phyloP scores from a whole-genome alignment of 2,329 filamentous ascomycete species.

The Scedosporium boydii region DNA sequence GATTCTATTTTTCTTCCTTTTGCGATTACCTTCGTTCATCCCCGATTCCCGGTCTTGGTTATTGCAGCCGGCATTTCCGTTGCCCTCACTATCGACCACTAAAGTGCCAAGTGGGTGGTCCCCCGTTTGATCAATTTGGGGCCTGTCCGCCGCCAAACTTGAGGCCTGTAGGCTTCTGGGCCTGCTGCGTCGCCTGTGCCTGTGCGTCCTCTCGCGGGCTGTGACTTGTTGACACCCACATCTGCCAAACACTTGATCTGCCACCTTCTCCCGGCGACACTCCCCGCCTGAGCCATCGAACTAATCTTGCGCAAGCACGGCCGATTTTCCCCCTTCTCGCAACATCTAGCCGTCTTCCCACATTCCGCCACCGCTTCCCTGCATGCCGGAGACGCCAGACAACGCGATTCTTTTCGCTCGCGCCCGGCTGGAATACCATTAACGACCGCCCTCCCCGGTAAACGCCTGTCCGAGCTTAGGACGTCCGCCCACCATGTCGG shows the following conservation, averaged over 20 bases:
- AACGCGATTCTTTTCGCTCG: neutral
- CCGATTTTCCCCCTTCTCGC: slow-evolving; percentile 2
- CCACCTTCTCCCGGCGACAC: neutral
- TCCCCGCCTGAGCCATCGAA: neutral
- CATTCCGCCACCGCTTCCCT: neutral
- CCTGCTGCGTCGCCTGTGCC: neutral
- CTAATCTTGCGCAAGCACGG: slow-evolving; percentile 2
- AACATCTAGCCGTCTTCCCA: neutral
- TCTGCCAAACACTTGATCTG: neutral
- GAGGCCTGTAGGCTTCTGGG: neutral
- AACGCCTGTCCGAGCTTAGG: neutral
- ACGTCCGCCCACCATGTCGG: slow-evolving; percentile 34
- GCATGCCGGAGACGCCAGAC: neutral
- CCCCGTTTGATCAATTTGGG: neutral
- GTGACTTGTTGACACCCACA: neutral
- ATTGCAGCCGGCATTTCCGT: neutral
- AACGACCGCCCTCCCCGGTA: neutral
- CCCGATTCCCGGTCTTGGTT: neutral
- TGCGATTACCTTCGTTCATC: slow-evolving; percentile 2
- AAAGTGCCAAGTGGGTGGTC: neutral
- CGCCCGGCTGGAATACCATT: neutral
- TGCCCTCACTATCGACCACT: neutral
- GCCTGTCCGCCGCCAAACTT: neutral
- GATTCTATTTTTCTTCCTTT: neutral
- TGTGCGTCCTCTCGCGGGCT: neutral